Conservation (phyloP, 495 filamentous ascomycete genomes). For the Penicillium riverlandense region DNA sequence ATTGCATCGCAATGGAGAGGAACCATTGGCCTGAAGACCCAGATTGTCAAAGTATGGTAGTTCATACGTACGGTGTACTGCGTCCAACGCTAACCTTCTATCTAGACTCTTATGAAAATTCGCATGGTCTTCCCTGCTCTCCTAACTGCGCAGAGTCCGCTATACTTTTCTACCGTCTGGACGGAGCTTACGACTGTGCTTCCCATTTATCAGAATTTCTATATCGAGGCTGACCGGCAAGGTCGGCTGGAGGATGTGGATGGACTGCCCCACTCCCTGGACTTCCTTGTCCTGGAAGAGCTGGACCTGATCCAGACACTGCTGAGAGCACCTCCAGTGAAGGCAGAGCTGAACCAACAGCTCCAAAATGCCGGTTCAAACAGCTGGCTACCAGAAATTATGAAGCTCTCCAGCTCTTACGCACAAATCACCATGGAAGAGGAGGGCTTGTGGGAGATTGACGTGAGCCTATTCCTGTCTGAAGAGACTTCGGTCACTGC, state of each 20-base stretch:
- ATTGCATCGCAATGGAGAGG: conserved; percentile 59
- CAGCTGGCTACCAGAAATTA: conserved; percentile 72
- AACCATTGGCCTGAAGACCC: conserved; percentile 77
- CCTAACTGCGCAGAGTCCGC: conserved; percentile 69
- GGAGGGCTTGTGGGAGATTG: conserved; percentile 90
- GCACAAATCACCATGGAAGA: conserved; percentile 92
- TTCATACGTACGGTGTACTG: too few species aligned
- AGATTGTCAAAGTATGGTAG: conserved; percentile 64
- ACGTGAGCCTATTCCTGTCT: conserved; percentile 88
- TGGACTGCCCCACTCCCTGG: conserved; percentile 87
- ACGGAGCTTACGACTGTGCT: conserved; percentile 69
- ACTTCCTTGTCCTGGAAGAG: conserved; percentile 87
- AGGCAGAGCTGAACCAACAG: conserved; percentile 72
- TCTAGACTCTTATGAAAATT: conserved; percentile 80
- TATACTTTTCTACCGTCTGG: conserved; percentile 81
- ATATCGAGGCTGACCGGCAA: conserved; percentile 77
- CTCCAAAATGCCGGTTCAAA: conserved; percentile 49
- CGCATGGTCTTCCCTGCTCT: conserved; percentile 73
- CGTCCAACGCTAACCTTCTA: too few species aligned
- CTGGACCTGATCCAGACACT: conserved; percentile 88
- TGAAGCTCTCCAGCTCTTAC: conserved; percentile 75
- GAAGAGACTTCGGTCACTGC: conserved; percentile 94
- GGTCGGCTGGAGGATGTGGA: conserved; percentile 85
- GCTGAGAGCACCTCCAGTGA: conserved; percentile 74
- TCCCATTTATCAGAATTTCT: conserved; percentile 66